These are phyloP conservation scores for Colletotrichum lindemuthianum DNA, from an alignment of 2,329 filamentous ascomycete species.

Conservation along the genomic window DNA sequence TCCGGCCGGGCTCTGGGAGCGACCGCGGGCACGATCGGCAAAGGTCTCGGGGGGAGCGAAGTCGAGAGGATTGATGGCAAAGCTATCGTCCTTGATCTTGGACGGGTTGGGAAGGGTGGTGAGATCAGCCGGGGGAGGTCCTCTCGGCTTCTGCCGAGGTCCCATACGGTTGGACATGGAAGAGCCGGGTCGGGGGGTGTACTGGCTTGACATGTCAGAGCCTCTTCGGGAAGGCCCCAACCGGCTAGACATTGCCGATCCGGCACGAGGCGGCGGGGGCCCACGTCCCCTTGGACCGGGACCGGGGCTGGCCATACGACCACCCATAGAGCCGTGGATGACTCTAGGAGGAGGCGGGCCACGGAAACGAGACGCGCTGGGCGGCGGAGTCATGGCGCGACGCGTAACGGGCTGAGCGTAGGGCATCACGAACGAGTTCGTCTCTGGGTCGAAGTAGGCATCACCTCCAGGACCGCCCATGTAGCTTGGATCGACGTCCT, in stretches of 20 bases:
- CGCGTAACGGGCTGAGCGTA: constrained; percentile 87
- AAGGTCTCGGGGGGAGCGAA: constrained; percentile 83
- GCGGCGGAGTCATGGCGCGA: constrained; percentile 95
- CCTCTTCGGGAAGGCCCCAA: constrained; percentile 46
- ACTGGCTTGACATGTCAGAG: constrained; percentile 45
- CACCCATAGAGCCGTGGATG: constrained; percentile 57
- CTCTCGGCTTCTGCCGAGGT: constrained; percentile 51
- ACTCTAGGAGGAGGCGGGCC: constrained; percentile 52
- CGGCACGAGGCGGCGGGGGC: constrained; percentile 61
- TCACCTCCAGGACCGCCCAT: constrained; percentile 60
- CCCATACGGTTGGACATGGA: constrained; percentile 66
- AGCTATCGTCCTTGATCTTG: constrained; percentile 83
- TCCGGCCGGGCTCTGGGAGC: constrained; percentile 71
- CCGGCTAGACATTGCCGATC: constrained; percentile 44
- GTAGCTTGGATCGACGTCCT: constrained; percentile 79
- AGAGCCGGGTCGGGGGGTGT: constrained; percentile 69
- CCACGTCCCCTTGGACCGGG: constrained; percentile 57
- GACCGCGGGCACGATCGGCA: constrained; percentile 75
- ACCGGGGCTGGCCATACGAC: constrained; percentile 54
- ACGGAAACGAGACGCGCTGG: constrained; percentile 61
- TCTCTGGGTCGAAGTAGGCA: constrained; percentile 73
- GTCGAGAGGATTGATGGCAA: constrained; percentile 77
- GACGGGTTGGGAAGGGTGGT: constrained; percentile 84
- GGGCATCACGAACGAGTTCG: constrained; percentile 79
- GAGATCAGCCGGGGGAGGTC: constrained; percentile 78